Conservation (phyloP, 345 rosid species). For the Balakata baccata region DNA sequence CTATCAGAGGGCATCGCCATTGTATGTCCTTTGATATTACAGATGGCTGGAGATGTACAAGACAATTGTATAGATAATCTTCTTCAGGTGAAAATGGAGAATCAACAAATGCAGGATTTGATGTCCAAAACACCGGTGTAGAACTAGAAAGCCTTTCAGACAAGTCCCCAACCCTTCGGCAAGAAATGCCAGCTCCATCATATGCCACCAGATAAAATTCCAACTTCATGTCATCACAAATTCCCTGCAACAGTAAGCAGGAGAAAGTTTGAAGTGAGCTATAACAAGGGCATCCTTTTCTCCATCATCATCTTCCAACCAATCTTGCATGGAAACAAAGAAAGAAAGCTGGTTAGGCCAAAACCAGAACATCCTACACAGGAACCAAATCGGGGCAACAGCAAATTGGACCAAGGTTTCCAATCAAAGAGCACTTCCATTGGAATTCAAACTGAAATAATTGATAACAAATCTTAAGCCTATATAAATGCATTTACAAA, state of each 20-base stretch:
- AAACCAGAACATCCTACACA: constrained; percentile 9
- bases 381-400: background rate
- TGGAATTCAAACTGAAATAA: background rate
- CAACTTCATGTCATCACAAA: constrained; percentile 55
- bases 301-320: constrained; percentile 13
- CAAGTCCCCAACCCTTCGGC: constrained; percentile 64
- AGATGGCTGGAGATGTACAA: constrained; percentile 44
- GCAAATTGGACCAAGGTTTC: constrained; percentile 4
- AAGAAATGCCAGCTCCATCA: constrained; percentile 69
- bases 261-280: constrained; percentile 19
- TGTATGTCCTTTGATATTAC: constrained; percentile 22
- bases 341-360: background rate
- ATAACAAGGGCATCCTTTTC: background rate
- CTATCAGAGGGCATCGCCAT: constrained; percentile 14
- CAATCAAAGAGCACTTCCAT: background rate
- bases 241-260: constrained; percentile 54
- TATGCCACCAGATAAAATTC: constrained; percentile 71
- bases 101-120: constrained; percentile 36
- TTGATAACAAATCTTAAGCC: background rate
- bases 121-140: constrained; percentile 74
- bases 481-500: background rate
- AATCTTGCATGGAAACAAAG: background rate
- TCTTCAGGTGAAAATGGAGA: constrained; percentile 59
- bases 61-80: constrained; percentile 45
- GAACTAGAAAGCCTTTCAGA: constrained; percentile 38